phyloP scores from a whole-genome alignment of 306 rosid species.

The Trifolium subterraneum region DNA sequence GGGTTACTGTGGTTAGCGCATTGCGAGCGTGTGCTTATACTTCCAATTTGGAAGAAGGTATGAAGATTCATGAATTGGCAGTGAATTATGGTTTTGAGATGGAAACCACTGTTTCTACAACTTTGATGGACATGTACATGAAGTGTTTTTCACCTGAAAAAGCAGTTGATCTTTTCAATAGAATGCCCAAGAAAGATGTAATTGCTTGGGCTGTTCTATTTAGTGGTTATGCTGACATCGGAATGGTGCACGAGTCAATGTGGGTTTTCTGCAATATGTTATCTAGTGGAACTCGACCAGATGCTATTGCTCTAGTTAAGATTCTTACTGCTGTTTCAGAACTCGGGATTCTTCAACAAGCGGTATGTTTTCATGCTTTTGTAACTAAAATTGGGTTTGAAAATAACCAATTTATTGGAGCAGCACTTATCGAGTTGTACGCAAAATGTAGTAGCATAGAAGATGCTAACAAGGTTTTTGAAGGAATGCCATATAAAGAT shows the following conservation, averaged over 20 bases:
- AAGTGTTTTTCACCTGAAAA: constrained; percentile 65
- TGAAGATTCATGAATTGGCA: constrained; percentile 64
- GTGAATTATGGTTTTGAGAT: constrained; percentile 56
- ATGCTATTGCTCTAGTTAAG: constrained; percentile 77
- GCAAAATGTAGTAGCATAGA: constrained; percentile 76
- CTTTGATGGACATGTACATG: constrained; percentile 79
- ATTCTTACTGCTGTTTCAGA: constrained; percentile 70
- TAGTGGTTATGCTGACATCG: constrained; percentile 68
- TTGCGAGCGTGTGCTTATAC: constrained; percentile 68
- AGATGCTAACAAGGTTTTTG: constrained; percentile 60
- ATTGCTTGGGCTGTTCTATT: constrained; percentile 77
- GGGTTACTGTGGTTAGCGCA: constrained; percentile 65
- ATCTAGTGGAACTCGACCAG: constrained; percentile 55
- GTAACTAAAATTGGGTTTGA: constrained; percentile 50
- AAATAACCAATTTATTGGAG: constrained; percentile 59
- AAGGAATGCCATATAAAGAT: constrained; percentile 60
- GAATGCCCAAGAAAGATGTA: constrained; percentile 77
- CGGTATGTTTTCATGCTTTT: constrained; percentile 67
- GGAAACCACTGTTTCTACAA: constrained; percentile 63
- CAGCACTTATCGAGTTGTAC: constrained; percentile 74
- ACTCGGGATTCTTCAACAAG: constrained; percentile 71
- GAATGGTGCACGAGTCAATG: constrained; percentile 70
- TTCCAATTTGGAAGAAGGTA: constrained; percentile 66
- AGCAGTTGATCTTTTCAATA: constrained; percentile 60
- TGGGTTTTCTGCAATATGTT: constrained; percentile 61